A percentile compares a stretch with the other conserved stretches of the same genome.
phyloP scores from a whole-genome alignment of 371 early-diverging fungal species.

The Mucor indicus region DNA sequence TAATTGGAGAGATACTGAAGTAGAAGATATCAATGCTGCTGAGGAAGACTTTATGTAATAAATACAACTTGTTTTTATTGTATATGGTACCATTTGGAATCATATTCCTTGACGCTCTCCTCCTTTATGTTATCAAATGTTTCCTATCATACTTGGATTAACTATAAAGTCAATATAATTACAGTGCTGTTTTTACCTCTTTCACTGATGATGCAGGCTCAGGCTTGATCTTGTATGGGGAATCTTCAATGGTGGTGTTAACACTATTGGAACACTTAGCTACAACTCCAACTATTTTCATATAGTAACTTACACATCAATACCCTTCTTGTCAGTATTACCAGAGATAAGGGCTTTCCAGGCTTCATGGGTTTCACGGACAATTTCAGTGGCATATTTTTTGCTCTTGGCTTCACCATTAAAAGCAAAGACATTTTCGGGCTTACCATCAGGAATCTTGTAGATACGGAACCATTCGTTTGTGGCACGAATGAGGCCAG shows the following conservation, averaged over 20 bases:
- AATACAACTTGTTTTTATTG: neutral
- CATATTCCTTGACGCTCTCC: conserved; percentile 6
- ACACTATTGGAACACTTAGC: neutral
- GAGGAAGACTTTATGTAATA: conserved; percentile 77
- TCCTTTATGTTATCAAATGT: neutral
- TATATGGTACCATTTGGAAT: conserved; percentile 18
- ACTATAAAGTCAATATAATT: too few species aligned
- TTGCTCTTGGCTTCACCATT: conserved; percentile 86
- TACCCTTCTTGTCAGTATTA: too few species aligned
- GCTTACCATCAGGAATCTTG: conserved; percentile 99
- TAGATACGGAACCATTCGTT: conserved; percentile 99
- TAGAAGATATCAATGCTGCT: conserved; percentile 55
- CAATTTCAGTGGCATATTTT: conserved; percentile 79
- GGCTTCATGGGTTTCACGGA: conserved; percentile 89
- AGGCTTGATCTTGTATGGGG: conserved; percentile 9
- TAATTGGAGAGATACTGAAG: conserved; percentile 55
- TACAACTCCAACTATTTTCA: neutral
- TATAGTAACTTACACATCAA: conserved; percentile 17
- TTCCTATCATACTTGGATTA: too few species aligned
- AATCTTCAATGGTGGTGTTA: conserved; percentile 10
- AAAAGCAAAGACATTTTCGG: conserved; percentile 98
- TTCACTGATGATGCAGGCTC: neutral
- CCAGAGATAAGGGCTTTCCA: conserved; percentile 91
- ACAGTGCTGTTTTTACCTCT: neutral
- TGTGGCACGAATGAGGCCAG: conserved; percentile 94